phyloP scores from a whole-genome alignment of 129 eudicot species.

The Centella asiatica region DNA sequence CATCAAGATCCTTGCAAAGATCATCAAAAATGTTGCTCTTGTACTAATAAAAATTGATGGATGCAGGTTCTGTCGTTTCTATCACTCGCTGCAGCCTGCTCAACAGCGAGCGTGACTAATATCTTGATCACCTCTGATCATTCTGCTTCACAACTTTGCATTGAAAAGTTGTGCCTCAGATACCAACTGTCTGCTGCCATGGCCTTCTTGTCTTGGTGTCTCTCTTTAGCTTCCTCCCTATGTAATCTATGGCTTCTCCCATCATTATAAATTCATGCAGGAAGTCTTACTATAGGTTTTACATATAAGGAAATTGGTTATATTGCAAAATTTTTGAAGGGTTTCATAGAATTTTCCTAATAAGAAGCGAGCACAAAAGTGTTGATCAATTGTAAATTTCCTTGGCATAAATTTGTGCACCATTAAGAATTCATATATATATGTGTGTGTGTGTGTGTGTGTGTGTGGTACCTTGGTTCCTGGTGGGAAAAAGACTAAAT shows the following conservation, averaged over 20 bases:
- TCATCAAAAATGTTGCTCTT: background rate
- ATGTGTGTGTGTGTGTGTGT: no score
- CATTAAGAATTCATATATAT: background rate
- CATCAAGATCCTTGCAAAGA: background rate
- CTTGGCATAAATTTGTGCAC: background rate
- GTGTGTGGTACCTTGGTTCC: background rate
- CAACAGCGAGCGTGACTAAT: constrained; percentile 84
- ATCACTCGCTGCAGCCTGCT: constrained; percentile 84
- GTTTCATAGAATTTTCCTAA: background rate
- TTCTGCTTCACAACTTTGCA: constrained; percentile 34
- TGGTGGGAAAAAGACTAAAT: background rate
- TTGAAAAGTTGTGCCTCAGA: constrained; percentile 49
- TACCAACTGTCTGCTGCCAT: constrained; percentile 83
- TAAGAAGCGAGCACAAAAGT: background rate
- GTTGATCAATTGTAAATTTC: background rate
- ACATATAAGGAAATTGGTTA: background rate
- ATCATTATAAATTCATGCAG: constrained; percentile 14
- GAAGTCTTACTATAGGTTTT: background rate
- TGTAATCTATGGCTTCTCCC: constrained; percentile 89
- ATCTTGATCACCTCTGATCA: constrained; percentile 43
- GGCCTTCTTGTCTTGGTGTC: constrained; percentile 92
- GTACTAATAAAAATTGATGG: background rate
- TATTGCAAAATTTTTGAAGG: background rate
- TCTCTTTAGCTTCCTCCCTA: constrained; percentile 71
- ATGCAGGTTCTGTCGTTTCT: constrained; percentile 73